These are phyloP conservation scores for Cyberlindnera amylophila DNA, from an alignment of 805 yeast genomes.

Conservation along the genomic window DNA sequence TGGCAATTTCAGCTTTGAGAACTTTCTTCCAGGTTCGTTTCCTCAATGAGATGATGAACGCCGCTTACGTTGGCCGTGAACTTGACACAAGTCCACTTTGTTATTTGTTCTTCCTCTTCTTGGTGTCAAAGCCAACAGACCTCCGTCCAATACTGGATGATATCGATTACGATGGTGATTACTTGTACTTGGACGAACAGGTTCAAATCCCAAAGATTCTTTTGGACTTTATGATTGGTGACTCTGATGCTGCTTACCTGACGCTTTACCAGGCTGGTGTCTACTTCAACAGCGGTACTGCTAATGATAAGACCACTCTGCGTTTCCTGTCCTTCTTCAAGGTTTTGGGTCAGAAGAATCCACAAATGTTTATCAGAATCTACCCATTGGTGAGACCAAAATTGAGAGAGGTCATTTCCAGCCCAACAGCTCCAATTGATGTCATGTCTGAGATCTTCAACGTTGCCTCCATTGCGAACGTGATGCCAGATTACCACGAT, in stretches of 20 bases:
- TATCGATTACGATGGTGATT: constrained; percentile 34
- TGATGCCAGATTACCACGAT: constrained; percentile 22
- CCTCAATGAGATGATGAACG: constrained; percentile 29
- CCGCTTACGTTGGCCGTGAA: constrained; percentile 1
- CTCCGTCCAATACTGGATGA: constrained; percentile 31
- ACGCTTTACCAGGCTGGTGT: constrained; percentile 33
- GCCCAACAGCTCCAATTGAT: constrained; percentile 19
- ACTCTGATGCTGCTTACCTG: constrained; percentile 29
- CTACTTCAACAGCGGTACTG: constrained; percentile 29
- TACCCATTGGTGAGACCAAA: constrained; percentile 30
- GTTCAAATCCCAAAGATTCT: constrained; percentile 36
- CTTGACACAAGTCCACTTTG: constrained; percentile 17
- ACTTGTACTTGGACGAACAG: constrained; percentile 30
- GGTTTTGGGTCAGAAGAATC: constrained; percentile 30
- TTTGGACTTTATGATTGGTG: constrained; percentile 31
- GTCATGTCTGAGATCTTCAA: constrained; percentile 30
- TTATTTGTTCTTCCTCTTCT: constrained; percentile 33
- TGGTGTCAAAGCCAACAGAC: constrained; percentile 36
- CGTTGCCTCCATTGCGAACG: constrained; percentile 31
- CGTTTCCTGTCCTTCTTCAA: constrained; percentile 32
- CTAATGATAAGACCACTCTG: constrained; percentile 34
- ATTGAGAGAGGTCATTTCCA: constrained; percentile 26
- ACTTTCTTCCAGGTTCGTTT: constrained; percentile 41
- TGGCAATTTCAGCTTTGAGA: constrained; percentile 43
- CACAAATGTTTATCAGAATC: constrained; percentile 31